These are phyloP conservation scores for Verticillium alfalfae DNA, from an alignment of 2,329 filamentous ascomycete species.

Conservation along the genomic window DNA sequence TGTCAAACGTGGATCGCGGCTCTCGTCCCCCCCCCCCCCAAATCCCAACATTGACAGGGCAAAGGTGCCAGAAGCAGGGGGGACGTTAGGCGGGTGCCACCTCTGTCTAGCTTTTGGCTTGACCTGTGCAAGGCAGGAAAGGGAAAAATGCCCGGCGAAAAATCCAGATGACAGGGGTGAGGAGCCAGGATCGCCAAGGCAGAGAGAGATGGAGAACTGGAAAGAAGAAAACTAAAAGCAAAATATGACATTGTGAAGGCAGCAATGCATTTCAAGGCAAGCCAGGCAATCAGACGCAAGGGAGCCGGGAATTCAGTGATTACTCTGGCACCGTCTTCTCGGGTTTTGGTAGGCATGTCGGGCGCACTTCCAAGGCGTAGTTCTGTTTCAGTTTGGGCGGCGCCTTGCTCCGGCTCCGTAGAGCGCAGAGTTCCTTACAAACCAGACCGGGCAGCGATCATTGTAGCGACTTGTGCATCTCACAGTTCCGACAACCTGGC, in stretches of 20 bases:
- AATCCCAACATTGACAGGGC: not conserved
- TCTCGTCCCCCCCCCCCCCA: not conserved
- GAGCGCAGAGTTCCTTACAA: no score
- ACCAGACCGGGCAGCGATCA: no score
- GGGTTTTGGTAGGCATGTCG: not conserved
- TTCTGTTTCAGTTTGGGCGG: no score
- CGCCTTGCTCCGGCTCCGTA: no score
- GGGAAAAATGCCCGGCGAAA: not conserved
- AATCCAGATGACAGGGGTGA: not conserved
- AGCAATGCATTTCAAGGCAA: not conserved
- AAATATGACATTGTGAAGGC: not conserved
- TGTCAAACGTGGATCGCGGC: not conserved
- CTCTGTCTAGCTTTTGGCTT: not conserved
- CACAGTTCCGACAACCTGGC: not conserved
- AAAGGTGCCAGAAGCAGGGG: not conserved
- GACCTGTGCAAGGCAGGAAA: not conserved
- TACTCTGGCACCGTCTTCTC: not conserved
- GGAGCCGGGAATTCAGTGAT: not conserved
- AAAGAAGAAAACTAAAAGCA: not conserved
- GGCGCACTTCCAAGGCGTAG: no score
- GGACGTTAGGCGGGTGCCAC: not conserved
- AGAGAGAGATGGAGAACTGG: not conserved
- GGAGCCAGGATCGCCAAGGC: not conserved
- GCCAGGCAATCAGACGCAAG: not conserved
- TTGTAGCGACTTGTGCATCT: no score